A percentile compares a stretch with the other conserved stretches of the same genome.
Evolutionary conservation across 148 eudicot species (phyloP).

Genomic region (Cornus controversa): DNA sequence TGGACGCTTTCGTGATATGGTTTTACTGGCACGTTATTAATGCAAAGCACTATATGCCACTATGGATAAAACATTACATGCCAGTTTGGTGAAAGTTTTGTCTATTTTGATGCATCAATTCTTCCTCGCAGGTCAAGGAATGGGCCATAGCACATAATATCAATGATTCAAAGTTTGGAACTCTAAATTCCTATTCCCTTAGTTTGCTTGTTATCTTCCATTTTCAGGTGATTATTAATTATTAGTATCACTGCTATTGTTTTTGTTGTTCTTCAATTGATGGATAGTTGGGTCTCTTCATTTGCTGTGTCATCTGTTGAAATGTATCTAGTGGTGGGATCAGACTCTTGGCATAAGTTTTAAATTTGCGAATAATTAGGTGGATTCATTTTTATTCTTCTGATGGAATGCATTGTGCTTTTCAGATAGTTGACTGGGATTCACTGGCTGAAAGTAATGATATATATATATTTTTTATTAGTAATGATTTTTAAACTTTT

Average conservation of each 20-base stretch:
- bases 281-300: background rate
- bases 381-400: background rate
- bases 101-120: constrained; percentile 13
- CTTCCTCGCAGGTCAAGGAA: constrained; percentile 78
- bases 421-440: background rate
- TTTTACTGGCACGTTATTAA: constrained; percentile 67
- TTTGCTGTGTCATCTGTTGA: constrained; percentile 2
- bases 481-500: background rate
- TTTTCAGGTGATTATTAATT: constrained; percentile 67
- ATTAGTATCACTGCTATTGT: background rate
- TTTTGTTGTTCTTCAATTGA: too few relatives aligned
- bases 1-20: constrained; percentile 83
- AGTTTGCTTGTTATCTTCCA: constrained; percentile 86
- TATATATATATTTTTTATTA: too few relatives aligned
- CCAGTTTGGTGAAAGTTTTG: background rate
- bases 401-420: background rate
- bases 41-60: constrained; percentile 7
- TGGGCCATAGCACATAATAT: constrained; percentile 92
- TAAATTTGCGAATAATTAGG: background rate
- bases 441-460: background rate
- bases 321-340: background rate
- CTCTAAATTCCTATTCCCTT: constrained; percentile 80
- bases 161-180: constrained; percentile 72
- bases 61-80: too few relatives aligned
- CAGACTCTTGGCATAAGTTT: too few relatives aligned